Percentiles rank a stretch among this genome's conserved stretches.
Evolutionary conservation across 2,329 filamentous ascomycete genomes (phyloP).

Genomic region (Aureobasidium musti): DNA sequence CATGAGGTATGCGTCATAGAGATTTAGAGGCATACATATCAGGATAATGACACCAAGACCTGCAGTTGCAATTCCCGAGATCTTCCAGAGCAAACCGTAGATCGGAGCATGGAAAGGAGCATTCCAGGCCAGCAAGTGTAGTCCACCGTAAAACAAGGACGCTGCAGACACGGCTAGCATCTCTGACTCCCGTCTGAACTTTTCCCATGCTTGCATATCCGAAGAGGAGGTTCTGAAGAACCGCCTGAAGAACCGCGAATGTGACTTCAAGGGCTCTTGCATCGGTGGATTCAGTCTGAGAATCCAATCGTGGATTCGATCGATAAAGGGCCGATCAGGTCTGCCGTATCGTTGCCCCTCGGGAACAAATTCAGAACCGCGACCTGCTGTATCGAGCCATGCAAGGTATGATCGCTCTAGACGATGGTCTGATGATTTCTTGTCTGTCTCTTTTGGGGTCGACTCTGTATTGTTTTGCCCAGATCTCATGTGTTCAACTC

Average conservation of each 20-base stretch:
- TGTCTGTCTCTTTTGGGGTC: neutral
- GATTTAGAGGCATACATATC: too few relatives aligned
- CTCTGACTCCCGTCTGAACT: neutral
- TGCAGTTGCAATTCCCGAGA: neutral
- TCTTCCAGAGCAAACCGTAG: neutral
- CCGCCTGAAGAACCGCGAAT: too few relatives aligned
- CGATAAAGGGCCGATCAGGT: neutral
- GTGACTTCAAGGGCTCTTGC: neutral
- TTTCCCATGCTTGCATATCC: too few relatives aligned
- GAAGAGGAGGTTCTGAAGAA: too few relatives aligned
- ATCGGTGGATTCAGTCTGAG: neutral
- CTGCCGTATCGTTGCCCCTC: too few relatives aligned
- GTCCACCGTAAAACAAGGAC: slow-evolving; percentile 31
- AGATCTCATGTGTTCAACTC: too few relatives aligned
- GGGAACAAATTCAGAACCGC: too few relatives aligned
- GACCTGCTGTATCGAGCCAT: neutral
- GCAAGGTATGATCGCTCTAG: neutral
- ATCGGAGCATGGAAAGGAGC: slow-evolving; percentile 33
- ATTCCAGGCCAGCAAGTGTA: slow-evolving; percentile 37
- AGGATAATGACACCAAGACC: neutral
- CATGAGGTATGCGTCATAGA: too few relatives aligned
- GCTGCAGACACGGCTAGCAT: neutral
- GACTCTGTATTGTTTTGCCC: too few relatives aligned
- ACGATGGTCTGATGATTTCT: neutral
- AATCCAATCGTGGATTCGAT: neutral